Evolutionary conservation across 2,329 filamentous ascomycete genomes (phyloP).

Genomic region (Zarea fungicola): DNA sequence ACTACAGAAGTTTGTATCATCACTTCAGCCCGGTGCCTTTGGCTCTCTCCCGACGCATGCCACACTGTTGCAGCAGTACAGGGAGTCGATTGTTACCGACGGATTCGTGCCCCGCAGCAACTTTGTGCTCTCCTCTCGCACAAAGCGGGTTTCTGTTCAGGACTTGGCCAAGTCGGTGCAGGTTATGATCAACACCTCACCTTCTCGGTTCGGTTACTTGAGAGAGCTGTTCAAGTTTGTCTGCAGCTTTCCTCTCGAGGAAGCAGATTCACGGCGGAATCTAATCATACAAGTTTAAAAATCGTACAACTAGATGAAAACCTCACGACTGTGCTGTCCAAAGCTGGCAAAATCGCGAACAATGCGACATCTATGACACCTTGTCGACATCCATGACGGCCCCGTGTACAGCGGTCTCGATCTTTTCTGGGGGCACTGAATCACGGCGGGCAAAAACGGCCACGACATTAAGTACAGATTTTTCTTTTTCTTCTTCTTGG

Average conservation of each 20-base stretch:
- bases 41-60: constrained; percentile 66
- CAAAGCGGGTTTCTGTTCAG: constrained; percentile 57
- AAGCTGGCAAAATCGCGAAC: not conserved
- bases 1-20: constrained; percentile 71
- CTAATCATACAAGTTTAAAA: constrained; percentile 53
- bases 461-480: too few species aligned
- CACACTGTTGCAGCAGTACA: constrained; percentile 71
- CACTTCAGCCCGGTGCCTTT: constrained; percentile 71
- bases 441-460: too few species aligned
- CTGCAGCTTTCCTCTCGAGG: constrained; percentile 78
- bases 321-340: too few species aligned
- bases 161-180: constrained; percentile 77
- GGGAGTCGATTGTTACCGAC: constrained; percentile 71
- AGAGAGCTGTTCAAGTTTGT: constrained; percentile 78
- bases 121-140: constrained; percentile 41
- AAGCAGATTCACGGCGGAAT: constrained; percentile 63
- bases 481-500: too few species aligned
- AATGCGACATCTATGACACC: too few species aligned
- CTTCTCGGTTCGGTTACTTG: constrained; percentile 70
- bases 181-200: constrained; percentile 63
- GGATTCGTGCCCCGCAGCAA: constrained; percentile 44
- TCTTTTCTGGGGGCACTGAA: too few species aligned
- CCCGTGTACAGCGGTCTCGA: too few species aligned
- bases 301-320: not conserved
- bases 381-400: too few species aligned